Percentiles rank a stretch among this genome's conserved stretches.
These are phyloP conservation scores for Xylaria curta DNA, from an alignment of 495 filamentous ascomycete genomes.

Conservation along the genomic window DNA sequence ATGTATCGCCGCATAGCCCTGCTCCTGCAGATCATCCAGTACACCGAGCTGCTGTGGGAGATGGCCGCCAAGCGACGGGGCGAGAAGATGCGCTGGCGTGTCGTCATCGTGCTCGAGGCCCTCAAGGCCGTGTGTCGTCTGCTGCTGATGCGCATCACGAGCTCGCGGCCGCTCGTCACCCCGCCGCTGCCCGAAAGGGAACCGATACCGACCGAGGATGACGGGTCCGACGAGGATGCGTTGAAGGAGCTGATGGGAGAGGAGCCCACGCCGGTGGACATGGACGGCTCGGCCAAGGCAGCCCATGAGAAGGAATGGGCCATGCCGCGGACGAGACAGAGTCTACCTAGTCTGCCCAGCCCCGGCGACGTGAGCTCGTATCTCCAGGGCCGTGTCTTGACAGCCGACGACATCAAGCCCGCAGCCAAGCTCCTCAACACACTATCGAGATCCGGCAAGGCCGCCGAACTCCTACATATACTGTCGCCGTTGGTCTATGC, in stretches of 20 bases:
- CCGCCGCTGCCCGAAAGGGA: conserved; percentile 89
- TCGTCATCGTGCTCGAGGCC: conserved; percentile 84
- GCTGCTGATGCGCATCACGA: conserved; percentile 81
- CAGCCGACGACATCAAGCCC: conserved; percentile 94
- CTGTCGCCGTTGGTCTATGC: conserved; percentile 89
- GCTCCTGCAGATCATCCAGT: conserved; percentile 85
- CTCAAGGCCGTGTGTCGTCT: conserved; percentile 88
- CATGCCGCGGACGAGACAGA: conserved; percentile 93
- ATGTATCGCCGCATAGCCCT: conserved; percentile 80
- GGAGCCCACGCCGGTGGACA: conserved; percentile 27
- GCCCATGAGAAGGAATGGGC: conserved; percentile 69
- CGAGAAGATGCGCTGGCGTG: conserved; percentile 84
- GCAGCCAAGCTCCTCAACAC: conserved; percentile 80
- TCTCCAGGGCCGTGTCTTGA: conserved; percentile 88
- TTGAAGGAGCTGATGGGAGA: conserved; percentile 43
- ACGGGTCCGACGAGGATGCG: conserved; percentile 51
- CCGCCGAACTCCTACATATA: conserved; percentile 90
- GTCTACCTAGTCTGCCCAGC: conserved; percentile 79
- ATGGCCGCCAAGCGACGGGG: conserved; percentile 81
- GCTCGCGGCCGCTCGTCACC: conserved; percentile 80
- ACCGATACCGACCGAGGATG: conserved; percentile 62
- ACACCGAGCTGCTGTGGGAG: conserved; percentile 88
- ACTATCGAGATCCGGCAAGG: conserved; percentile 71
- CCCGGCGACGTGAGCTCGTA: conserved; percentile 81
- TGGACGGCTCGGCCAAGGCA: conserved; percentile 30